These are phyloP conservation scores for Trifolium subterraneum DNA, from an alignment of 306 rosid species.

Conservation along the genomic window DNA sequence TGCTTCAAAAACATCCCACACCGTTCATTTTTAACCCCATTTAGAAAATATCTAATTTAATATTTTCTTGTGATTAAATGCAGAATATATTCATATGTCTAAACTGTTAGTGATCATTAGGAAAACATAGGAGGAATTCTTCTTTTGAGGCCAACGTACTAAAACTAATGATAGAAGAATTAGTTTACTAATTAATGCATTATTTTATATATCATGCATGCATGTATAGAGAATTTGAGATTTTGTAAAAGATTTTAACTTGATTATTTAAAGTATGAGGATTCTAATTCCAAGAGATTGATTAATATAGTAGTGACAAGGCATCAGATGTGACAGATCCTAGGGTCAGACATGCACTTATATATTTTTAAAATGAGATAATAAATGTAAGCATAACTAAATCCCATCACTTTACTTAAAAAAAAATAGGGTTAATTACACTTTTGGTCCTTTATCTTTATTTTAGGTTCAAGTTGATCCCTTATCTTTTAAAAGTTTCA, in stretches of 20 bases:
- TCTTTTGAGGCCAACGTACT: constrained; percentile 31
- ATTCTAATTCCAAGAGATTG: constrained; percentile 1
- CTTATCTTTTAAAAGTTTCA: too few species aligned
- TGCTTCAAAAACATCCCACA: constrained; percentile 26
- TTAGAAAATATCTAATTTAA: constrained; percentile 31
- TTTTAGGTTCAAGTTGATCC: too few species aligned
- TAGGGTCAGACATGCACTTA: background rate
- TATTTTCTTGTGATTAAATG: constrained; percentile 40
- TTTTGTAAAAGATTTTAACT: background rate
- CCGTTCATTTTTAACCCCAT: constrained; percentile 30
- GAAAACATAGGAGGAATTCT: constrained; percentile 36
- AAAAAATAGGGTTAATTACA: too few species aligned
- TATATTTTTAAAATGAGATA: constrained; percentile 43
- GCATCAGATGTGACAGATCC: background rate
- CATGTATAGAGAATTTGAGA: background rate
- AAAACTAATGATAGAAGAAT: constrained; percentile 9
- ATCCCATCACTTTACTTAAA: too few species aligned
- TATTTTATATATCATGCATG: background rate
- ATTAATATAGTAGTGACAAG: background rate
- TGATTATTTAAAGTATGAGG: constrained; percentile 7
- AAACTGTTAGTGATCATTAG: constrained; percentile 36
- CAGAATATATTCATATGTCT: constrained; percentile 53
- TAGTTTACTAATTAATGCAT: background rate
- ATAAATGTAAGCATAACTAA: too few species aligned
- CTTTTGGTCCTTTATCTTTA: too few species aligned